A percentile compares a stretch with the other conserved stretches of the same genome.
These are phyloP conservation scores for Metschnikowia continentalis DNA, from an alignment of 805 yeast species.

Conservation along the genomic window DNA sequence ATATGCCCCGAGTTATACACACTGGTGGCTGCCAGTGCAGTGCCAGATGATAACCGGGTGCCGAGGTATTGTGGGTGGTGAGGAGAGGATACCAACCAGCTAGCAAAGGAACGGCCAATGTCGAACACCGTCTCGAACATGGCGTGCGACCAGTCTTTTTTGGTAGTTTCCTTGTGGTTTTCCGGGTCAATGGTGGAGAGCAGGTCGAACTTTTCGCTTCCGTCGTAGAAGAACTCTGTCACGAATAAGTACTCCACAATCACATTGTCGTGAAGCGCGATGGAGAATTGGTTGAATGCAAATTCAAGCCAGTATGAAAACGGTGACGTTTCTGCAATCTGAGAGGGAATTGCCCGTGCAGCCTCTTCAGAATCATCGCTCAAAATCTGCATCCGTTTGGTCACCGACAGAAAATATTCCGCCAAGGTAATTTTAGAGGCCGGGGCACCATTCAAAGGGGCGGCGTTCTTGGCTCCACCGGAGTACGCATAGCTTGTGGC, in stretches of 20 bases:
- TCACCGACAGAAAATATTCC: slow-evolving; percentile 52
- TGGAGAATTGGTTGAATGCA: slow-evolving; percentile 66
- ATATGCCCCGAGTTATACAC: not conserved
- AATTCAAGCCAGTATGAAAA: slow-evolving; percentile 66
- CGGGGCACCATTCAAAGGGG: slow-evolving; percentile 1
- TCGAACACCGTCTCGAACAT: slow-evolving; percentile 37
- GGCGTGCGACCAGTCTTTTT: slow-evolving; percentile 31
- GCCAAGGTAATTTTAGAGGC: slow-evolving; percentile 25
- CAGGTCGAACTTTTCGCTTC: slow-evolving; percentile 32
- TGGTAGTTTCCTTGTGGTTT: slow-evolving; percentile 4
- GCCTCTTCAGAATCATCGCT: slow-evolving; percentile 32
- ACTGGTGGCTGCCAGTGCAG: slow-evolving; percentile 3
- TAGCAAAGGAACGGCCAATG: slow-evolving; percentile 44
- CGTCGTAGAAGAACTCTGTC: slow-evolving; percentile 61
- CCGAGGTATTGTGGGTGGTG: slow-evolving; percentile 17
- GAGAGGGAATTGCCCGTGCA: slow-evolving; percentile 54
- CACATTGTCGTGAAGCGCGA: slow-evolving; percentile 72
- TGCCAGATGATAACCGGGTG: slow-evolving; percentile 16
- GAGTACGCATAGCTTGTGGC: slow-evolving; percentile 4
- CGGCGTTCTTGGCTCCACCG: not conserved
- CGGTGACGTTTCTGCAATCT: slow-evolving; percentile 76
- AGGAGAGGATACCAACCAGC: slow-evolving; percentile 42
- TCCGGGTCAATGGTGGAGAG: slow-evolving; percentile 14
- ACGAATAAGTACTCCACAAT: slow-evolving; percentile 73
- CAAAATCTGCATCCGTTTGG: slow-evolving; percentile 58